These are phyloP conservation scores for Mycena pura DNA, from an alignment of 768 basidiomycete species.

Conservation along the genomic window DNA sequence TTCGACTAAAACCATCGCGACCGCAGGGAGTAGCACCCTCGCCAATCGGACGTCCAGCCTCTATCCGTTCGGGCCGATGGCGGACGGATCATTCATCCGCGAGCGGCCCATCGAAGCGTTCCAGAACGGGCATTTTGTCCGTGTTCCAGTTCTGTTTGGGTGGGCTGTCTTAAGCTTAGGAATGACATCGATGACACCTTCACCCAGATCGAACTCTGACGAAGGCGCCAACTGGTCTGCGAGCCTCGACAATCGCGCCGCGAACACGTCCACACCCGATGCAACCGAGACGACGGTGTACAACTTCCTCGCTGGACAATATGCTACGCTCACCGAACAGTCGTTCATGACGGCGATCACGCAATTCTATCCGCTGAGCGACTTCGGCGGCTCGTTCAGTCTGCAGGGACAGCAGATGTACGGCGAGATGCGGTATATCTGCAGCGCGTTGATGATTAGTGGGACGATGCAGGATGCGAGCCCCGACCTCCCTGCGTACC, in stretches of 20 bases:
- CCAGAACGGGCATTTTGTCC: slow-evolving; percentile 41
- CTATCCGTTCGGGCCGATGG: slow-evolving; percentile 46
- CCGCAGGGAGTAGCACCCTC: slow-evolving; percentile 41
- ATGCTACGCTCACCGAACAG: slow-evolving; percentile 32
- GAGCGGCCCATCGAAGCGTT: slow-evolving; percentile 49
- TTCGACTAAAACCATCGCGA: slow-evolving; percentile 34
- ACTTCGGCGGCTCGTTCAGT: slow-evolving; percentile 41
- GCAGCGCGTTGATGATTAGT: slow-evolving; percentile 44
- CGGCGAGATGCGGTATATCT: slow-evolving; percentile 52
- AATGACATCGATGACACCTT: too few relatives aligned
- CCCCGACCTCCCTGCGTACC: slow-evolving; percentile 33
- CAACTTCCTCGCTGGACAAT: slow-evolving; percentile 50
- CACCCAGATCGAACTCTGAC: slow-evolving; percentile 48
- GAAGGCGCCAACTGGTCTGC: slow-evolving; percentile 50
- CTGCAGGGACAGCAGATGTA: slow-evolving; percentile 53
- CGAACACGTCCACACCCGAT: slow-evolving; percentile 46
- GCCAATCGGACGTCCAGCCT: slow-evolving; percentile 40
- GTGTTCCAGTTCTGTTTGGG: slow-evolving; percentile 51
- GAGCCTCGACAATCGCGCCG: slow-evolving; percentile 37
- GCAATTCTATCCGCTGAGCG: slow-evolving; percentile 39
- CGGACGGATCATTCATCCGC: slow-evolving; percentile 42
- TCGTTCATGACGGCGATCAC: slow-evolving; percentile 37
- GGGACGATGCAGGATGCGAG: slow-evolving; percentile 30
- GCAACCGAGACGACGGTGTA: slow-evolving; percentile 46
- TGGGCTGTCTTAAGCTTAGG: slow-evolving; percentile 23